Evolutionary conservation across 345 rosid genomes (phyloP).

Genomic region (Punica granatum): DNA sequence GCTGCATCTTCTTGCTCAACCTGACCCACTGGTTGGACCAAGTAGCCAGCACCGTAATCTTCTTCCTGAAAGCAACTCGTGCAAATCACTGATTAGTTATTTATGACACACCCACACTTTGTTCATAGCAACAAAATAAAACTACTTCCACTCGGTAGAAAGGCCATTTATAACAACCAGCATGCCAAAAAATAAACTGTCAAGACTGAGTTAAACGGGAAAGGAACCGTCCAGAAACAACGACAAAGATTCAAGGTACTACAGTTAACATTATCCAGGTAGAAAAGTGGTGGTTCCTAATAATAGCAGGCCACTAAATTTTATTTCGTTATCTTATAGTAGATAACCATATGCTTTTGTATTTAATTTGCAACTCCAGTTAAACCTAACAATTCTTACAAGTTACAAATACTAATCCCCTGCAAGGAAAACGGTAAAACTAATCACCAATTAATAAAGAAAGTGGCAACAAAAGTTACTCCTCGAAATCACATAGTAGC

Average conservation of each 20-base stretch:
- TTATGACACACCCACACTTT: background rate
- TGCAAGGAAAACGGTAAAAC: background rate
- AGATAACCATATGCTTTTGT: too few relatives aligned
- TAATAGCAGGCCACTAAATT: background rate
- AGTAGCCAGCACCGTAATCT: constrained; percentile 47
- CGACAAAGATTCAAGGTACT: too few relatives aligned
- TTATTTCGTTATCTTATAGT: background rate
- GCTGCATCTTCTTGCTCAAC: constrained; percentile 40
- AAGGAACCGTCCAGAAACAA: background rate
- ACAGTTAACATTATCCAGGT: background rate
- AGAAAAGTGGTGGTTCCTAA: background rate
- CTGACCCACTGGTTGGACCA: constrained; percentile 53
- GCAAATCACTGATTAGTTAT: background rate
- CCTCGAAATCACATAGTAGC: too few relatives aligned
- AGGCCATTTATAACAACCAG: too few relatives aligned
- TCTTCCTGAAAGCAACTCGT: constrained; percentile 48
- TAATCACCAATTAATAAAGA: background rate
- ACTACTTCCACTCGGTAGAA: background rate
- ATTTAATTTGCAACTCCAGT: too few relatives aligned
- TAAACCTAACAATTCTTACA: too few relatives aligned
- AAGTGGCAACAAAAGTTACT: background rate
- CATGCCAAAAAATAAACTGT: too few relatives aligned
- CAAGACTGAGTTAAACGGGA: background rate
- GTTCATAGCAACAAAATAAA: background rate
- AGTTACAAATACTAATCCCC: background rate